phyloP scores from a whole-genome alignment of 371 early-diverging fungal species.

The Globomyces sp. region DNA sequence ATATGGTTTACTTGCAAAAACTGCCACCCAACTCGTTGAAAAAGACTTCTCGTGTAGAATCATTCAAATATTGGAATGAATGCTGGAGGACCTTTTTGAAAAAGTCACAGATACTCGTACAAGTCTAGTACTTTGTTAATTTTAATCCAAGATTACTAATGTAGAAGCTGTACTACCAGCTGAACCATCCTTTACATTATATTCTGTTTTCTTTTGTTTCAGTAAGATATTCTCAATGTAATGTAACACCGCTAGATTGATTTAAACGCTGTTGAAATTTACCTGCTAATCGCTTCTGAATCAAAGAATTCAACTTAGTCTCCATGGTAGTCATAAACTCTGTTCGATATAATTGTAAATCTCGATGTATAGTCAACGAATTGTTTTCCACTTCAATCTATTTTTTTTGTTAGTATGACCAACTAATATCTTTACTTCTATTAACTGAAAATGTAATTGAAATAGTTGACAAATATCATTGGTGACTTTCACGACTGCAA shows the following conservation, averaged over 20 bases:
- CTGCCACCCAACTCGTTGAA: slow-evolving; percentile 73
- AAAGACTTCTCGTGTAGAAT: slow-evolving; percentile 75
- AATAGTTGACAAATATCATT: slow-evolving; percentile 76
- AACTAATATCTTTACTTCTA: slow-evolving; percentile 62
- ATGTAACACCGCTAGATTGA: slow-evolving; percentile 36
- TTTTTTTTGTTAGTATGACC: background rate
- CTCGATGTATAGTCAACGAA: slow-evolving; percentile 80
- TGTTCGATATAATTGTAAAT: slow-evolving; percentile 80
- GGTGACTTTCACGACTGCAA: slow-evolving; percentile 70
- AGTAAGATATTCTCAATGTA: slow-evolving; percentile 62
- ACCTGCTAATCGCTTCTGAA: slow-evolving; percentile 77
- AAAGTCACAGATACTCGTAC: slow-evolving; percentile 39
- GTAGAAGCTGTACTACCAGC: slow-evolving; percentile 69
- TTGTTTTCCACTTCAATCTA: slow-evolving; percentile 73
- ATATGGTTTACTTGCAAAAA: slow-evolving; percentile 67
- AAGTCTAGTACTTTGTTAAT: slow-evolving; percentile 26
- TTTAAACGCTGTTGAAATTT: slow-evolving; percentile 14
- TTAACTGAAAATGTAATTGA: slow-evolving; percentile 87
- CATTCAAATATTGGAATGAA: slow-evolving; percentile 64
- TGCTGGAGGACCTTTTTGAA: slow-evolving; percentile 44
- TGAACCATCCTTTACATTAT: slow-evolving; percentile 79
- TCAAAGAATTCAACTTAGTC: slow-evolving; percentile 67
- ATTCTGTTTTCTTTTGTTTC: slow-evolving; percentile 51
- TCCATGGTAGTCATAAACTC: slow-evolving; percentile 79
- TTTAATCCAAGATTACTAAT: slow-evolving; percentile 33